Conservation (phyloP, 176 grass and related monocot genomes). For the Musa schizocarpa region DNA sequence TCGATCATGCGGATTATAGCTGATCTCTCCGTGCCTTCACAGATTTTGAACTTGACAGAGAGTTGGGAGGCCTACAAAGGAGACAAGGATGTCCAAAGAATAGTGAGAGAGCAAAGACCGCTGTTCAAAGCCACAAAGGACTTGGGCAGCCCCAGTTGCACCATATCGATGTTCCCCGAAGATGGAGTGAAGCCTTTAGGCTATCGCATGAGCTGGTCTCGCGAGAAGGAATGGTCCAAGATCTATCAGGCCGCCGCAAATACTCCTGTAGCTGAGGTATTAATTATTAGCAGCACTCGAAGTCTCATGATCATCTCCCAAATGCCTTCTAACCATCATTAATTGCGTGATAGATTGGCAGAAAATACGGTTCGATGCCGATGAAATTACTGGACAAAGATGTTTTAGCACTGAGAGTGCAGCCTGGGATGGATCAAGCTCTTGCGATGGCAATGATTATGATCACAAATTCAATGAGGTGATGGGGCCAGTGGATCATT, state of each 20-base stretch:
- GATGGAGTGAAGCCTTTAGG: background rate
- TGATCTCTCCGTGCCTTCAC: background rate
- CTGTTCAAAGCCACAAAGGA: conserved; percentile 40
- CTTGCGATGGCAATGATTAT: conserved; percentile 52
- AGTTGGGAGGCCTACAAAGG: conserved; percentile 50
- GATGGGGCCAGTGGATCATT: background rate
- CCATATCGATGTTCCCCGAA: conserved; percentile 8
- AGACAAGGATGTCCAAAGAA: conserved; percentile 19
- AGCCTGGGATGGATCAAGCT: conserved; percentile 45
- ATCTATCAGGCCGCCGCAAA: conserved; percentile 3
- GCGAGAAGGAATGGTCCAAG: conserved; percentile 26
- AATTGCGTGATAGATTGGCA: conserved; percentile 9
- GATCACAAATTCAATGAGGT: conserved; percentile 46
- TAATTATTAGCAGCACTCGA: no score
- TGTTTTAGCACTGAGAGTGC: conserved; percentile 32
- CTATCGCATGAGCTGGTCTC: conserved; percentile 40
- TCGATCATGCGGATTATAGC: no score
- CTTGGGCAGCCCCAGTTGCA: conserved; percentile 28
- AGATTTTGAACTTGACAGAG: conserved; percentile 46
- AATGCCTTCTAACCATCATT: no score
- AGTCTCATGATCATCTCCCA: background rate
- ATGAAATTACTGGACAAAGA: conserved; percentile 48
- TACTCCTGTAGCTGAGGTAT: conserved; percentile 36
- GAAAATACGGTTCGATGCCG: conserved; percentile 30
- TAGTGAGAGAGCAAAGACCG: background rate